Evolutionary conservation across 1,139 yeast species (phyloP), one percentile per base, ranked within the genome.

Genomic region (Lizanozyma gosingica): DNA sequence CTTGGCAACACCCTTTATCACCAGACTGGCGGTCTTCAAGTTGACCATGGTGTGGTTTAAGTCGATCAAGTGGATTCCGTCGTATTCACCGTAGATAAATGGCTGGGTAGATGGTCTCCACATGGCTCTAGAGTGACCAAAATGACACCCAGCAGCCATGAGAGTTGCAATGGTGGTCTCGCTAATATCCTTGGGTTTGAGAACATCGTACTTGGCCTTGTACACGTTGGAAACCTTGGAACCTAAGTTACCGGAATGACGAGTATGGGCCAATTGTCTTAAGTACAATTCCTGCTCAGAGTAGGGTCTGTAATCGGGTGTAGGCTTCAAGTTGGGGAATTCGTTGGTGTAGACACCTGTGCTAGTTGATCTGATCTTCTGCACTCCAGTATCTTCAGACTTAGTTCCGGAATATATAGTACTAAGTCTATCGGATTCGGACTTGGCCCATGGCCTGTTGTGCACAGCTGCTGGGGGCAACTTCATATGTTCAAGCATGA

Each of bases 111-210:
- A 75, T n/a, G 92, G 80, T 52, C 95, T 79, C 76, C 85, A 83
- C 50, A 82, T 66, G 3, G 85, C 69, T 34, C 80, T 83, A 3
- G 95, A 76, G 54, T 92, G 97, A 22, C 98, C 98, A 50, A 92
- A 67, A 60, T 92, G 98, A 40, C 92, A 92, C 37, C 97, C 97
- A 0, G 97, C 87, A 3, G 97, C 94, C 61, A 90, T 59, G 41
- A 90, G 71, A 43, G 80, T 78, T 18, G 85, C 67, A 32, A 87
- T 65, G 1, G 92, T 71, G 11, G 84, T 58, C 43, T 83, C 77
- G 29, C 73, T 63, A 17, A 78, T 67, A 29, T 70, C 55, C 32
- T 71, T 67, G 14, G 96, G 95, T 17, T 65, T 59, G 40, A 69
- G 67, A 22, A 81, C 69, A 46, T 84, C 85, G 47, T 73, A 68